Evolutionary conservation across 2,329 filamentous ascomycete genomes (phyloP).

Genomic region (Fusarium sp.): DNA sequence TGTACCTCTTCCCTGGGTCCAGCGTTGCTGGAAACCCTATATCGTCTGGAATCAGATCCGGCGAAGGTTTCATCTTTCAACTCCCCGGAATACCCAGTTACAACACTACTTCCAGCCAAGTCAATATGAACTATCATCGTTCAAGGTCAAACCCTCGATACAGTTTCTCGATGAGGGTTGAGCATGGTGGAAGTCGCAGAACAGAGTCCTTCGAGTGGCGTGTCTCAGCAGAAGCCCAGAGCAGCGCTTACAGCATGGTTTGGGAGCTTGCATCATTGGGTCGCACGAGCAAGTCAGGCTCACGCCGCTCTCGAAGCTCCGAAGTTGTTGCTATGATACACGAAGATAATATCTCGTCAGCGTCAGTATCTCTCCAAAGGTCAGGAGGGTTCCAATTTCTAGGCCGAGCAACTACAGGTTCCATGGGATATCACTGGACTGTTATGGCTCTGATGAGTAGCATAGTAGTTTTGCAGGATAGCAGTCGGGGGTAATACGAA

Average conservation of each 20-base stretch:
- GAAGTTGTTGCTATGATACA: constrained; percentile 30
- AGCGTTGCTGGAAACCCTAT: constrained; percentile 14
- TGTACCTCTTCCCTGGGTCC: constrained; percentile 7
- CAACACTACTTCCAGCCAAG: constrained; percentile 10
- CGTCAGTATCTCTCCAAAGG: neutral
- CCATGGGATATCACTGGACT: constrained; percentile 31
- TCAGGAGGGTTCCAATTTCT: constrained; percentile 16
- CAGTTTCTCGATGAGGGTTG: constrained; percentile 27
- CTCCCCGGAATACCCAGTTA: constrained; percentile 12
- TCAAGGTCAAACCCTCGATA: neutral
- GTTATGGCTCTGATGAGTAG: constrained; percentile 28
- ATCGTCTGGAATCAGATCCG: neutral
- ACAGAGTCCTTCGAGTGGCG: constrained; percentile 33
- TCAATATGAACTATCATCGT: constrained; percentile 9
- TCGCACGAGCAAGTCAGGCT: neutral
- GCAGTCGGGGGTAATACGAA: neutral
- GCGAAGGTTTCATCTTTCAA: constrained; percentile 15
- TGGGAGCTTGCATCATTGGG: constrained; percentile 34
- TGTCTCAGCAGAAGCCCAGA: constrained; percentile 7
- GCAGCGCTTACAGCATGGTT: neutral
- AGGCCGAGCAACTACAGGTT: constrained; percentile 14
- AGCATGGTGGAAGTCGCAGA: neutral
- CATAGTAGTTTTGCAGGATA: constrained; percentile 11
- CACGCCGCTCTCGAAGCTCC: neutral
- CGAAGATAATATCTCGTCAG: neutral